These are phyloP conservation scores for Ustilago hordei DNA, from an alignment of 1,284 basidiomycete genomes.

Conservation along the genomic window DNA sequence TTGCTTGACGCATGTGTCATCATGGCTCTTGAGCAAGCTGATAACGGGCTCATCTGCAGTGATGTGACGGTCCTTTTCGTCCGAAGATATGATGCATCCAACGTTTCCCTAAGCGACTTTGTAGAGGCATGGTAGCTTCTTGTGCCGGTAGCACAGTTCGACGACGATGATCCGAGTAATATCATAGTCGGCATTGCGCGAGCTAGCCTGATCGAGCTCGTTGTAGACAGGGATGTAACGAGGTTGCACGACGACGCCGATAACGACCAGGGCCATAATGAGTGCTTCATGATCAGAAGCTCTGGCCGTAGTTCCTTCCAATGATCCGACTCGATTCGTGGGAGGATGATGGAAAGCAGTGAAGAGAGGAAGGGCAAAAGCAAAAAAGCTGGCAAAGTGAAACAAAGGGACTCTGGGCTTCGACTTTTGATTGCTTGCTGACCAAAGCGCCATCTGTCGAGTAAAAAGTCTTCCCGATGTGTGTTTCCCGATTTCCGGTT, in stretches of 20 bases:
- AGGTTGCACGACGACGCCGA: background rate
- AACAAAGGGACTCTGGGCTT: background rate
- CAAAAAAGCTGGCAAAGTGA: background rate
- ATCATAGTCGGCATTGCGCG: background rate
- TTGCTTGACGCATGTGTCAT: background rate
- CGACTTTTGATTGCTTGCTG: slow-evolving; percentile 1
- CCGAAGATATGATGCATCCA: background rate
- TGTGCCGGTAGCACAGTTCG: background rate
- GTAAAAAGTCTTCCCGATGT: slow-evolving; percentile 10
- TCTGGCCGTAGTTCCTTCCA: background rate
- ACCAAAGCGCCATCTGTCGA: background rate
- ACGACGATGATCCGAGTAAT: background rate
- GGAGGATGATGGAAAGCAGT: background rate
- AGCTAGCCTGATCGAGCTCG: background rate
- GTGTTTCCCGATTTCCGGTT: background rate
- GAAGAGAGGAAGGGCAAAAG: background rate
- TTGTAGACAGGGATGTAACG: background rate
- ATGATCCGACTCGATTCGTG: background rate
- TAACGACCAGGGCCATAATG: slow-evolving; percentile 17
- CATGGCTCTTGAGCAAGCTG: background rate
- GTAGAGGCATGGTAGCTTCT: background rate
- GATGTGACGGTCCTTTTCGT: background rate
- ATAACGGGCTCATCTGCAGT: background rate
- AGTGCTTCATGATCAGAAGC: slow-evolving; percentile 18
- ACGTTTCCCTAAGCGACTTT: background rate